Base-by-base conservation (phyloP, 495 filamentous ascomycete genomes). In the Cenococcum geophilum region DNA sequence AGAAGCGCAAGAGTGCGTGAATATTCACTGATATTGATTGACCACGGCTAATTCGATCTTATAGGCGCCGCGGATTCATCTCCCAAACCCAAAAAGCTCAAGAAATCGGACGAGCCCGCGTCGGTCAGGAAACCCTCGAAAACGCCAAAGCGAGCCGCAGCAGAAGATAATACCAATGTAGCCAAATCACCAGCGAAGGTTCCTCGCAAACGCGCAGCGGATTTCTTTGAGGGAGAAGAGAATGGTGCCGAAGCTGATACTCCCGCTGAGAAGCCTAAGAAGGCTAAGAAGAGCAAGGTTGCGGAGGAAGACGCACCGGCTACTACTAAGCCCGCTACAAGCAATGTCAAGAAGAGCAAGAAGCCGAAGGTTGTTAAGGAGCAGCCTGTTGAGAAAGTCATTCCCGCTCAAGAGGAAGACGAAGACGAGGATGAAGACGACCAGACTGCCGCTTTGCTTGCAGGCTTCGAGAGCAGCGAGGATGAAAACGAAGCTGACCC, bases 381-480 rank as follows among this genome's bases (percentile, higher is more conserved):
- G 49, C 14, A 53, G 27, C 18, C 56, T 48, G 56, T 57, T 27
- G 52, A 57, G 23, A 51, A 60, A 45, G 20, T n/a, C 21, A 32
- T 35, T 1, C 5, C 52, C 23, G 59, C 18, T 18, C 16, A 22
- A 21, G 35, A 69, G 59, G 55, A 61, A 53, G 34, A 32, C 21
- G 65, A 66, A 16, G 62, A 63, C 10, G 56, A 66, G 34, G 63
- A 63, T 22, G 35, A 54, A 21, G 47, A 54, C 37, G 87, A 89
- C 67, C 86, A 88, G 67, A 90, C 81, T 63, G 82, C 77, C 66
- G 89, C 78, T 53, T 83, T 83, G 61, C 84, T 85, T 68, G 86
- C 79, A 66, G 88, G 88, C 20, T 90, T 96, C 69, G 91, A 96
- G 72, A 91, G 86, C 74, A 88, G 85, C 61, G 82, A 65, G n/a